phyloP scores from a whole-genome alignment of 352 stramenopile species.

The Globisporangium viniferum region DNA sequence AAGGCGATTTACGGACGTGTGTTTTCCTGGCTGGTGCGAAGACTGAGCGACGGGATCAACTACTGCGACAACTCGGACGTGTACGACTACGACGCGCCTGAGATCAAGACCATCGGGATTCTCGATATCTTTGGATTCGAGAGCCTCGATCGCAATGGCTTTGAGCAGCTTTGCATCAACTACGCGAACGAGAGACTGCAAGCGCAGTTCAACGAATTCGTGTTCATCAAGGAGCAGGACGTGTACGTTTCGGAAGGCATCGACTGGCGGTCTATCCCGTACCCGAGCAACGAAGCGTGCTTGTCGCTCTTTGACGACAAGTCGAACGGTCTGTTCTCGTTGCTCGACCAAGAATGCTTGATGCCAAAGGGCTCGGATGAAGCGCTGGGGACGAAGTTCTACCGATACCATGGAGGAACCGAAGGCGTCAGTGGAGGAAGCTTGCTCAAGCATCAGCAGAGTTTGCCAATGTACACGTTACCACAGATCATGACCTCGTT shows the following conservation, averaged over 20 bases:
- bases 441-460: conserved; percentile 30
- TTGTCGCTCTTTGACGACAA: conserved; percentile 82
- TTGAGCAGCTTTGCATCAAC: conserved; percentile 84
- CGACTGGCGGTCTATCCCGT: conserved; percentile 80
- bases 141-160: conserved; percentile 75
- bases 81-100: conserved; percentile 26
- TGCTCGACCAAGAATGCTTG: conserved; percentile 82
- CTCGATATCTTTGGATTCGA: conserved; percentile 91
- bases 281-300: conserved; percentile 79
- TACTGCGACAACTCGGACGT: conserved; percentile 51
- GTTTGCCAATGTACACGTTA: conserved; percentile 44
- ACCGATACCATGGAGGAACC: conserved; percentile 57
- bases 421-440: conserved; percentile 22
- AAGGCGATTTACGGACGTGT: conserved; percentile 96
- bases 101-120: conserved; percentile 77
- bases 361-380: conserved; percentile 85
- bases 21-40: conserved; percentile 94
- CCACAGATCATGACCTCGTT: conserved; percentile 65
- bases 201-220: conserved; percentile 87
- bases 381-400: conserved; percentile 76
- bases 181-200: conserved; percentile 81
- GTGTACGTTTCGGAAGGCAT: conserved; percentile 84
- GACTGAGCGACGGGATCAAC: conserved; percentile 81
- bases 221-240: conserved; percentile 84
- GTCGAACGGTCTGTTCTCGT: conserved; percentile 68